A percentile compares a stretch with the other conserved stretches of the same genome.
These are phyloP conservation scores for Phytophthora sp. DNA, from an alignment of 352 stramenopile genomes.

Conservation along the genomic window DNA sequence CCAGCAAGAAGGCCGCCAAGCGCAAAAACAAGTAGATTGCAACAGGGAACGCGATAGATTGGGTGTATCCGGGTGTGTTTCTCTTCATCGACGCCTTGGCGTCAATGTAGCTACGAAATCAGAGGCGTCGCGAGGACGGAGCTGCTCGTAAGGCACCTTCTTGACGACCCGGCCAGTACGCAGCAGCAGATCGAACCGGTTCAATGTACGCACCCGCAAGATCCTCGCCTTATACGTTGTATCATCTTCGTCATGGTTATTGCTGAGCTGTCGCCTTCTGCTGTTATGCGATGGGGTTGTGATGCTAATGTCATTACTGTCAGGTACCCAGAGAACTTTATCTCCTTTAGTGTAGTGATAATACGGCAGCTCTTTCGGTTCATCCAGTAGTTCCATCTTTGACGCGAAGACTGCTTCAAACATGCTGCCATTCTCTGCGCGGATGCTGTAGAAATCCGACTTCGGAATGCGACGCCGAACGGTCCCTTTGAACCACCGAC, in stretches of 20 bases:
- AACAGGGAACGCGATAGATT: conserved; percentile 8
- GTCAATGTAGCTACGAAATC: conserved; percentile 28
- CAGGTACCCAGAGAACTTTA: conserved; percentile 46
- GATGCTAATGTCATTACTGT: neutral
- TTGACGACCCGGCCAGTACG: conserved; percentile 50
- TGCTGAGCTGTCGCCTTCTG: conserved; percentile 1
- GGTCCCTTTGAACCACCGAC: conserved; percentile 44
- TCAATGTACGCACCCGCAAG: conserved; percentile 42
- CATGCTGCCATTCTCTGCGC: conserved; percentile 48
- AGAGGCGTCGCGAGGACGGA: conserved; percentile 36
- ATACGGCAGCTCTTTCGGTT: conserved; percentile 23
- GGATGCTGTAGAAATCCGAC: conserved; percentile 69
- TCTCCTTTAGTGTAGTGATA: conserved; percentile 43
- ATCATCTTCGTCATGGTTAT: conserved; percentile 13
- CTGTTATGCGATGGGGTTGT: conserved; percentile 3
- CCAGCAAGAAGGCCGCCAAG: conserved; percentile 71
- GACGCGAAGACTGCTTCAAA: conserved; percentile 51
- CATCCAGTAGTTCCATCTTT: conserved; percentile 47
- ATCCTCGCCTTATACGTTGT: conserved; percentile 60
- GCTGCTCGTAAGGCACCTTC: conserved; percentile 50
- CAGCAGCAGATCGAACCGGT: conserved; percentile 55
- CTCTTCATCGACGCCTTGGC: conserved; percentile 12
- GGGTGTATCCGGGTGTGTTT: neutral
- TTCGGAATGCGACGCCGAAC: conserved; percentile 43
- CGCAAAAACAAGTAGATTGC: conserved; percentile 66